These are phyloP conservation scores for Komagataea norvegica DNA, from an alignment of 1,139 yeast species.

Conservation along the genomic window DNA sequence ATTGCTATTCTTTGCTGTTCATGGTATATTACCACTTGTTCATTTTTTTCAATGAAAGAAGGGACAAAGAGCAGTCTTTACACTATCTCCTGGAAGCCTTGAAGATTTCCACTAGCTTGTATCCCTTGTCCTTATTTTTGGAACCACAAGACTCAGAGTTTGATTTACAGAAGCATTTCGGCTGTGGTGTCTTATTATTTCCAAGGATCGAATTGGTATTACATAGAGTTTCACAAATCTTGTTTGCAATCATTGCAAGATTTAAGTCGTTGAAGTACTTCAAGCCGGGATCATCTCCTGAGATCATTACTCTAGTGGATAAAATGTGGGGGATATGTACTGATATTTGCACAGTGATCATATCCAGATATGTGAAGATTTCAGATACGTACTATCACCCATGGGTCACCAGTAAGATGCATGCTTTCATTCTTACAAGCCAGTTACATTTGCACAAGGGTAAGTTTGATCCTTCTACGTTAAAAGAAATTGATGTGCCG, in stretches of 20 bases:
- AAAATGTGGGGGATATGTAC: conserved; percentile 8
- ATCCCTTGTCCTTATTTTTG: conserved; percentile 15
- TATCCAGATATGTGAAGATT: conserved; percentile 11
- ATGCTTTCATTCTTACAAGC: conserved; percentile 14
- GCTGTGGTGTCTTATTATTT: conserved; percentile 14
- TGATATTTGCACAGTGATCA: conserved; percentile 7
- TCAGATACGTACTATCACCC: conserved; percentile 23
- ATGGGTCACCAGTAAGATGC: conserved; percentile 23
- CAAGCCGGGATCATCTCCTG: conserved; percentile 3
- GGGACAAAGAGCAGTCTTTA: conserved; percentile 14
- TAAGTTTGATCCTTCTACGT: background rate
- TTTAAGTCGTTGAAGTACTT: conserved; percentile 17
- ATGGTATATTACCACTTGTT: conserved; percentile 24
- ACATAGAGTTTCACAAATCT: conserved; percentile 19
- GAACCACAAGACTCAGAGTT: conserved; percentile 13
- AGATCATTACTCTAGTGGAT: conserved; percentile 10
- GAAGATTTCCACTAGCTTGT: conserved; percentile 7
- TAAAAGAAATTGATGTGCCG: conserved; percentile 7
- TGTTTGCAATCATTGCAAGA: conserved; percentile 16
- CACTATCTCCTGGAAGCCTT: conserved; percentile 12
- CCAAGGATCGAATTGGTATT: conserved; percentile 21
- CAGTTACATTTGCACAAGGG: conserved; percentile 14
- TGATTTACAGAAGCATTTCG: conserved; percentile 20
- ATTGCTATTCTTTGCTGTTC: conserved; percentile 15
- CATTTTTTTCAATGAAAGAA: conserved; percentile 15